phyloP scores from a whole-genome alignment of 169 alveolate species.

The Plasmodium gallinaceum region DNA sequence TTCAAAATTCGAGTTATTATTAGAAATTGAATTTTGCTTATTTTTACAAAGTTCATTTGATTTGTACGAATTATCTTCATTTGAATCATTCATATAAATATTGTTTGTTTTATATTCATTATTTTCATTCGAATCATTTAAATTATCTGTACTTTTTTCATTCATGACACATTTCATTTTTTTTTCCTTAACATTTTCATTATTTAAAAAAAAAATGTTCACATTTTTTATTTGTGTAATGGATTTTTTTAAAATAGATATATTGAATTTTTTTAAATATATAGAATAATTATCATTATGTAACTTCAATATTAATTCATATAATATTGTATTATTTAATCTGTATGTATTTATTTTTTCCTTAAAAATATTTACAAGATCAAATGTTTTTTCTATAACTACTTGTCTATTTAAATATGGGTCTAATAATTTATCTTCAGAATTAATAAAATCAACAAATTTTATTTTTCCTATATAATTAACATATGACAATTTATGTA shows the following conservation, averaged over 20 bases:
- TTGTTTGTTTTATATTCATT: neutral
- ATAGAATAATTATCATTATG: conserved; percentile 62
- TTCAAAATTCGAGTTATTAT: neutral
- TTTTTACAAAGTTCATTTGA: neutral
- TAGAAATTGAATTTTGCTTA: neutral
- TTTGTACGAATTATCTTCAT: neutral
- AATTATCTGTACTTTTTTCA: neutral
- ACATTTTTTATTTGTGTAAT: conserved; percentile 40
- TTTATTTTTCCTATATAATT: conserved; percentile 49
- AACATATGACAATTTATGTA: conserved; percentile 19
- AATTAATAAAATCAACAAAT: conserved; percentile 52
- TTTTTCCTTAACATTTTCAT: neutral
- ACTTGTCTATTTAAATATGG: conserved; percentile 43
- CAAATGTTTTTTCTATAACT: conserved; percentile 46
- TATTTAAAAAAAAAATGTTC: conserved; percentile 30
- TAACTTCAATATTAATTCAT: conserved; percentile 61
- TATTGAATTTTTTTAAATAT: conserved; percentile 44
- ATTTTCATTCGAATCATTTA: neutral
- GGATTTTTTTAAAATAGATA: conserved; percentile 28
- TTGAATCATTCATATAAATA: neutral
- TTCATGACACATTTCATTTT: neutral
- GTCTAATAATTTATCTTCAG: conserved; percentile 1
- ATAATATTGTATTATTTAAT: conserved; percentile 46
- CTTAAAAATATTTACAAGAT: conserved; percentile 54
- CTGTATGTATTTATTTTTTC: conserved; percentile 73